Evolutionary conservation across 208 protist genomes (phyloP), one percentile per base, ranked within the genome.

Genomic region (Crithidia thermophila): DNA sequence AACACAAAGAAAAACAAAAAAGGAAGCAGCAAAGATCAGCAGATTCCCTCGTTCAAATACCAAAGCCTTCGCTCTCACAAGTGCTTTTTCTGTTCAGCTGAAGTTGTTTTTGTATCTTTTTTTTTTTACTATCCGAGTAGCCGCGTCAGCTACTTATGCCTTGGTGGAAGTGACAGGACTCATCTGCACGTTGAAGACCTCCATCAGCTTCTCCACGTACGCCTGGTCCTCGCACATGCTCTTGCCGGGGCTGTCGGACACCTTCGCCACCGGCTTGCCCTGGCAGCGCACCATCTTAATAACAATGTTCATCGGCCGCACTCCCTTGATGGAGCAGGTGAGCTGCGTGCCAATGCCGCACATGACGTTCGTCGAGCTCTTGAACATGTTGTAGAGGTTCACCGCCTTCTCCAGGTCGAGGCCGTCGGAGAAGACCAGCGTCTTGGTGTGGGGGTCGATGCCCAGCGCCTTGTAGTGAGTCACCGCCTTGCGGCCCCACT

Each of bases 201-300:
- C 65, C 50, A 77, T 69, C 37, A 96, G 64, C 67, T 85, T 66
- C 45, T 81, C 60, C 14, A 93, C 66, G 53, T 87, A 96, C 36
- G 71, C 65, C 23, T 31, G 47, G 43, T 93, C 90, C 14, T 77
- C 67, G 56, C 79, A 90, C 60, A 86, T 88, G 60, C 61, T 84
- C 75, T 96, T 96, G n/a, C 80, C 90, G 7, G 87, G 85, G 37
- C 74, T 87, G 77, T 96, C 90, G 4, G 90, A 96, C 40, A 96
- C 62, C 77, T 96, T 96, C 43, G 90, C 90, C 16, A 96, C 90
- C 3, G 90, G 90, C 45, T 73, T 82, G 27, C 87, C 87, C 68
- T 96, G 84, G 75, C 87, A 96, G 49, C 84, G 79, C 43, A 91
- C 84, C 90, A 96, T 96, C 74, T 96, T 96, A 28, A 96, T 82